Evolutionary conservation across 139 green algal genomes (phyloP).

Genomic region (Penium margaritaceum): DNA sequence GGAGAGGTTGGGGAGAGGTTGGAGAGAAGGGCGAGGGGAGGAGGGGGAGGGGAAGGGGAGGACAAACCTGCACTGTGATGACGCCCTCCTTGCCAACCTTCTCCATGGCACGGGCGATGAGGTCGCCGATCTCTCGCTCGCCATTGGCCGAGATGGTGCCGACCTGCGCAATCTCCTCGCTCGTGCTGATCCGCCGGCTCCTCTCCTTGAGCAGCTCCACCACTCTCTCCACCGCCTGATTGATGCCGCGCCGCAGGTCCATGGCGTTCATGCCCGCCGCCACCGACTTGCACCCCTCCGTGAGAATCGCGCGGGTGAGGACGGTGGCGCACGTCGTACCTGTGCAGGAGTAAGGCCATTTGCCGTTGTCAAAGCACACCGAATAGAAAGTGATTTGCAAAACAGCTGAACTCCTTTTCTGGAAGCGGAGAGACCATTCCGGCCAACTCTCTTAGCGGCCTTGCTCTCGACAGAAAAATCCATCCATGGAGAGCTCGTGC

Average conservation of each 20-base stretch:
- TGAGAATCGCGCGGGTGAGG: slow-evolving; percentile 86
- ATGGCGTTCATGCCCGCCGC: slow-evolving; percentile 98
- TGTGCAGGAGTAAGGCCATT: slow-evolving; percentile 38
- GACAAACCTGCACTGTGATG: slow-evolving; percentile 57
- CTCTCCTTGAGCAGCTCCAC: slow-evolving; percentile 50
- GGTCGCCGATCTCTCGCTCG: slow-evolving; percentile 92
- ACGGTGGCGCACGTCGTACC: slow-evolving; percentile 96
- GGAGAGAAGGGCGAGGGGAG: neutral
- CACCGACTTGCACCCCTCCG: slow-evolving; percentile 90
- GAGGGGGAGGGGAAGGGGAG: slow-evolving; percentile 11
- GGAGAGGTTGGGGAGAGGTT: too few relatives aligned
- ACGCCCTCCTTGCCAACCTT: slow-evolving; percentile 93
- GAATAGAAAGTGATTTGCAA: too few relatives aligned
- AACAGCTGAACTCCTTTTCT: too few relatives aligned
- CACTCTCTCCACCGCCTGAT: slow-evolving; percentile 82
- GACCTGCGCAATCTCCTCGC: slow-evolving; percentile 96
- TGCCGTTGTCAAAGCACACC: too few relatives aligned
- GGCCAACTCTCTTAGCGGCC: too few relatives aligned
- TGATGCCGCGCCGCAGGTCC: slow-evolving; percentile 92
- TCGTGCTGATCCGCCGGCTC: slow-evolving; percentile 72
- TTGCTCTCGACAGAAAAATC: too few relatives aligned
- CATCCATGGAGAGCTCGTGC: too few relatives aligned
- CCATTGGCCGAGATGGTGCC: slow-evolving; percentile 97
- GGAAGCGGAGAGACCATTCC: too few relatives aligned
- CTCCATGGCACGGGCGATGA: slow-evolving; percentile 96